Percentiles rank a stretch among this genome's conserved stretches.
phyloP scores from a whole-genome alignment of 2,329 filamentous ascomycete species.

The Coniochaeta ligniaria region DNA sequence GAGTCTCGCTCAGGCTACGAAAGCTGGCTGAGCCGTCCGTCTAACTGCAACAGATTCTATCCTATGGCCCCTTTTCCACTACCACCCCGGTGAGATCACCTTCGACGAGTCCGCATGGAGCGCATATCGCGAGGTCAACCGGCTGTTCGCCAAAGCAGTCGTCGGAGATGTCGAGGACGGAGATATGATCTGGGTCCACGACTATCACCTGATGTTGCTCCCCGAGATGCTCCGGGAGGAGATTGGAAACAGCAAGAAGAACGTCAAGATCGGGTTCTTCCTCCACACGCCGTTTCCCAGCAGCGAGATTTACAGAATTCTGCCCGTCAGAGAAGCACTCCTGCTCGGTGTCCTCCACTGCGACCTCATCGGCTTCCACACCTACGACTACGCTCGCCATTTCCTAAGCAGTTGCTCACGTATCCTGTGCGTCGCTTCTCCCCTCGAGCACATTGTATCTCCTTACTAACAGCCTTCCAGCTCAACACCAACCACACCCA shows the following conservation, averaged over 20 bases:
- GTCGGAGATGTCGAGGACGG: slow-evolving; percentile 84
- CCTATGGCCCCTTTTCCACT: slow-evolving; percentile 97
- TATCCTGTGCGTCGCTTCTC: slow-evolving; percentile 56
- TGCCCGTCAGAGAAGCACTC: slow-evolving; percentile 86
- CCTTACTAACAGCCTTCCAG: slow-evolving; percentile 20
- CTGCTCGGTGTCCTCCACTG: slow-evolving; percentile 84
- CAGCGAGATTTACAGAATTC: slow-evolving; percentile 92
- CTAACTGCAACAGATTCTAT: slow-evolving; percentile 65
- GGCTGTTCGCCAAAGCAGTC: slow-evolving; percentile 82
- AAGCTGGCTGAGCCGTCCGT: no score
- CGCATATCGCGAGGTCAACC: slow-evolving; percentile 89
- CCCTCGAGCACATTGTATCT: neutral
- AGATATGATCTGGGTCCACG: slow-evolving; percentile 95
- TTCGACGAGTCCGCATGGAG: slow-evolving; percentile 95
- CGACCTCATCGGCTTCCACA: slow-evolving; percentile 96
- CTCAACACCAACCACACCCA: slow-evolving; percentile 74
- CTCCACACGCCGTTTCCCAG: slow-evolving; percentile 95
- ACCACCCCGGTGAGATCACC: slow-evolving; percentile 96
- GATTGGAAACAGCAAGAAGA: slow-evolving; percentile 72
- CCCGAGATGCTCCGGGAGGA: slow-evolving; percentile 93
- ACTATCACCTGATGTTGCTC: slow-evolving; percentile 96
- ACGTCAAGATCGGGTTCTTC: slow-evolving; percentile 98
- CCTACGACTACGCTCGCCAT: slow-evolving; percentile 97
- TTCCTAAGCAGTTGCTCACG: slow-evolving; percentile 96
- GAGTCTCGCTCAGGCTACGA: no score